Percentiles rank a stretch among this genome's conserved stretches.
These are phyloP conservation scores for Microcyclospora tardicrescens DNA, from an alignment of 2,329 filamentous ascomycete genomes.

Conservation along the genomic window DNA sequence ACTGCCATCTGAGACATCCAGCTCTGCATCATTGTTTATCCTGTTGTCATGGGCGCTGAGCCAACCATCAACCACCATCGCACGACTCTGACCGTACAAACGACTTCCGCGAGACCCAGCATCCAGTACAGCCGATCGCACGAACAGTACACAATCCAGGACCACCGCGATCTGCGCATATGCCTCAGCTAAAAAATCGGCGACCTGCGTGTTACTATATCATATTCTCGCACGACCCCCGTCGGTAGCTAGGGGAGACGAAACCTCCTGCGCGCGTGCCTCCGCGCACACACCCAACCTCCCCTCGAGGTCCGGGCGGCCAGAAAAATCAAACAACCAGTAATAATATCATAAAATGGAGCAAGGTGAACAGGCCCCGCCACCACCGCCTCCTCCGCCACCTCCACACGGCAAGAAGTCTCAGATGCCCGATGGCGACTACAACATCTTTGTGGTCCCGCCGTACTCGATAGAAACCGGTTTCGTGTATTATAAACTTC, in stretches of 20 bases:
- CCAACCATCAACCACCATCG: no score
- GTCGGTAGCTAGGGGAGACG: background rate
- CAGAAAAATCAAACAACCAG: background rate
- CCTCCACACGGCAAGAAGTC: conserved; percentile 70
- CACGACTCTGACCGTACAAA: no score
- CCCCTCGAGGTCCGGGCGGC: background rate
- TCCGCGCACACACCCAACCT: background rate
- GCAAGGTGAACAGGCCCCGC: background rate
- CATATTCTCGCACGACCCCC: background rate
- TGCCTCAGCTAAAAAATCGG: background rate
- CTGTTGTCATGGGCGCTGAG: no score
- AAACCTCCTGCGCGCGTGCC: background rate
- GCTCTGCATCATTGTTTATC: no score
- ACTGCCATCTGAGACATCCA: no score
- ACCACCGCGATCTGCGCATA: background rate
- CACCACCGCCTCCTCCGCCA: conserved; percentile 61
- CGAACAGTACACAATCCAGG: no score
- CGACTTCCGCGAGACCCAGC: no score
- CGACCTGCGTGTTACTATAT: background rate
- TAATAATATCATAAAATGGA: background rate
- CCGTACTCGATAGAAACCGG: conserved; percentile 79
- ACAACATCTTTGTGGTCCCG: conserved; percentile 94
- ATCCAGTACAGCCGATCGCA: no score
- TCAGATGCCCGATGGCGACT: conserved; percentile 74
- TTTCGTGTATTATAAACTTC: conserved; percentile 67